phyloP scores from a whole-genome alignment of 352 stramenopile species.

The Phytophthora chlamydospora region DNA sequence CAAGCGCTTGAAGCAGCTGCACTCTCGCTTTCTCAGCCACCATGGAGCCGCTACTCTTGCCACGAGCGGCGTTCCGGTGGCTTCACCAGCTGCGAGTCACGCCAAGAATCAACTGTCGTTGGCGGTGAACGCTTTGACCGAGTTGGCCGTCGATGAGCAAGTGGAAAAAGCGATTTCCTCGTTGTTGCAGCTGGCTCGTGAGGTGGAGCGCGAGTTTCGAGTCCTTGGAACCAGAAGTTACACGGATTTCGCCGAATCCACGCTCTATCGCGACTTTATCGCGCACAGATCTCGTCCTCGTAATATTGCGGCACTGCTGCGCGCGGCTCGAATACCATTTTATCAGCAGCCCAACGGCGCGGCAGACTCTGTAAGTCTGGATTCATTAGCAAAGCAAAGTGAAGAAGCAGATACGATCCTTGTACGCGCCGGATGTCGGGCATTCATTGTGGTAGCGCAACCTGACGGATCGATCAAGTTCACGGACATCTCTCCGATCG shows the following conservation, averaged over 20 bases:
- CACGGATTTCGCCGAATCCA: constrained; percentile 49
- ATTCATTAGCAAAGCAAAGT: constrained; percentile 3
- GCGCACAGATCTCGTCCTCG: constrained; percentile 1
- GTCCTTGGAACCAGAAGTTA: constrained; percentile 53
- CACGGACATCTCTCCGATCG: constrained; percentile 16
- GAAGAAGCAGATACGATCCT: constrained; percentile 10
- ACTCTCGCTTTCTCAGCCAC: constrained; percentile 24
- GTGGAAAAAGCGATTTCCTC: constrained; percentile 21
- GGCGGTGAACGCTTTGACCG: constrained; percentile 17
- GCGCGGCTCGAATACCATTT: constrained; percentile 56
- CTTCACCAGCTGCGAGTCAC: constrained; percentile 20
- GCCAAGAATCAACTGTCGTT: constrained; percentile 27
- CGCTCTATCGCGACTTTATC: constrained; percentile 60
- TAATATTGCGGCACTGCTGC: constrained; percentile 50
- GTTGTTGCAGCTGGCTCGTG: constrained; percentile 40
- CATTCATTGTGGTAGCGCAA: constrained; percentile 23
- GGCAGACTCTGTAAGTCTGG: constrained; percentile 14
- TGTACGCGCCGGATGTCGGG: constrained; percentile 30
- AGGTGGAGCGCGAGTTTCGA: constrained; percentile 56
- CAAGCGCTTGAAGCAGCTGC: constrained; percentile 9
- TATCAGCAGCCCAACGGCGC: constrained; percentile 54
- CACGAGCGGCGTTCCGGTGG: constrained; percentile 22
- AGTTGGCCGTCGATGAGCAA: neutral
- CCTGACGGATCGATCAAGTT: constrained; percentile 18
- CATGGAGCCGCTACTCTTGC: constrained; percentile 11